Evolutionary conservation across 352 stramenopile species (phyloP), one percentile per base, ranked within the genome.

Genomic region (Phytopythium montanum): DNA sequence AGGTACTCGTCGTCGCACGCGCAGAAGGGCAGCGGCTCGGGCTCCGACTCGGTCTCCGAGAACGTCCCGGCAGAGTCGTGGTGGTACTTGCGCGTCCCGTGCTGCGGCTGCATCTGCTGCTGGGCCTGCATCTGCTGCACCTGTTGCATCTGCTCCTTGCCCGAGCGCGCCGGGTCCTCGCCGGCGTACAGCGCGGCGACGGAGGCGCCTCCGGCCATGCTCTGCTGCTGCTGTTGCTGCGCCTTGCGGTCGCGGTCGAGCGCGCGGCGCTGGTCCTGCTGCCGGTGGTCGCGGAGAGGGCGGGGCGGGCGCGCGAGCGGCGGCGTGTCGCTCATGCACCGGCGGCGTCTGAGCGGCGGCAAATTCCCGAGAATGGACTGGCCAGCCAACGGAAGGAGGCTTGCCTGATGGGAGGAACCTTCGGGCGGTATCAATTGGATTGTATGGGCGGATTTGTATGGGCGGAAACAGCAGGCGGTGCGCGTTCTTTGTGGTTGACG

Each of bases 1-100:
- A 79, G 66, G 55, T 77, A 83, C 52, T 79, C 63, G 7, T 69
- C 69, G 42, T 83, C 74, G 44, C 74, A 83, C 21, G 74, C 72
- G 61, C 74, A 83, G 60, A 71, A 62, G 28, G 74, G 69, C 10
- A 82, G 66, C 59, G 70, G 70, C 66, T 83, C 74, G 0, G 66
- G 69, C 45, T 83, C 74, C 21, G 69, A 81, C 67, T 83, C 72
- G 38, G 72, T 83, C 74, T 81, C 71, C 29, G 74, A 79, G 55
- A 75, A 73, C 23, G 69, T 73, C 18, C 66, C 59, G 33, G 66
- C 66, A 29, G 69, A 76, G 62, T 73, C 65, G 25, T 69, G 67
- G 56, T 67, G 64, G 26, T 68, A 68, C 49, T 60, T 64, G 5
- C 62, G 53, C 14, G 56, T 64, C 19, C 49, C 29, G 6, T 34